These are phyloP conservation scores for Mycena galericulata DNA, from an alignment of 768 basidiomycete genomes.

Conservation along the genomic window DNA sequence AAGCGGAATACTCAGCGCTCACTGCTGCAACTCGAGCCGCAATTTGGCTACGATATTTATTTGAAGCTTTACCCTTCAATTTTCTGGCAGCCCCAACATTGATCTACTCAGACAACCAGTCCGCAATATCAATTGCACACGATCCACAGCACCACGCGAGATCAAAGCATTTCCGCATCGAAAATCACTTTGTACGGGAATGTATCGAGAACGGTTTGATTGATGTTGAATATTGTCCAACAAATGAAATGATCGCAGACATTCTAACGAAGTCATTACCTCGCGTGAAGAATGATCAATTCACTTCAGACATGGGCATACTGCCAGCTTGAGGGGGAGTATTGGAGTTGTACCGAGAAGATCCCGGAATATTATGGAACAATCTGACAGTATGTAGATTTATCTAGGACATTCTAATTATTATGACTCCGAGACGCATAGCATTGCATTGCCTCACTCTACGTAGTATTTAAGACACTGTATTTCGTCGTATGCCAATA, in stretches of 20 bases:
- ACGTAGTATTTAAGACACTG: no score
- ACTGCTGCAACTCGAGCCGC: neutral
- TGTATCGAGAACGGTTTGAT: neutral
- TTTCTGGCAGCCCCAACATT: neutral
- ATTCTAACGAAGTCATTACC: slow-evolving; percentile 6
- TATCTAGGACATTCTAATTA: no score
- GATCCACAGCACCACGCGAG: slow-evolving; percentile 10
- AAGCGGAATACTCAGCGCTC: slow-evolving; percentile 10
- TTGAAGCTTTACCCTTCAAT: neutral
- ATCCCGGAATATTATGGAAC: no score
- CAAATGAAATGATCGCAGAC: neutral
- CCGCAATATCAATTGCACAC: slow-evolving; percentile 1
- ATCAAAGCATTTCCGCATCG: slow-evolving; percentile 12
- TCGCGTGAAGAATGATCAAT: slow-evolving; percentile 4
- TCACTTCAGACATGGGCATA: slow-evolving; percentile 3
- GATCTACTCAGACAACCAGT: slow-evolving; percentile 14
- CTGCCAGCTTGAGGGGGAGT: no score
- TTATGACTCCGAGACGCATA: no score
- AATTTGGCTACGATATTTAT: slow-evolving; percentile 14
- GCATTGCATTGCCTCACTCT: no score
- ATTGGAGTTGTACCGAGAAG: no score
- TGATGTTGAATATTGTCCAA: slow-evolving; percentile 5
- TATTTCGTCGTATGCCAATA: no score
- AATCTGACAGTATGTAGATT: no score
- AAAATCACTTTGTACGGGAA: slow-evolving; percentile 15